A percentile compares a stretch with the other conserved stretches of the same genome.
Conservation (phyloP, 176 grass and related monocot genomes). For the Guadua angustifolia region DNA sequence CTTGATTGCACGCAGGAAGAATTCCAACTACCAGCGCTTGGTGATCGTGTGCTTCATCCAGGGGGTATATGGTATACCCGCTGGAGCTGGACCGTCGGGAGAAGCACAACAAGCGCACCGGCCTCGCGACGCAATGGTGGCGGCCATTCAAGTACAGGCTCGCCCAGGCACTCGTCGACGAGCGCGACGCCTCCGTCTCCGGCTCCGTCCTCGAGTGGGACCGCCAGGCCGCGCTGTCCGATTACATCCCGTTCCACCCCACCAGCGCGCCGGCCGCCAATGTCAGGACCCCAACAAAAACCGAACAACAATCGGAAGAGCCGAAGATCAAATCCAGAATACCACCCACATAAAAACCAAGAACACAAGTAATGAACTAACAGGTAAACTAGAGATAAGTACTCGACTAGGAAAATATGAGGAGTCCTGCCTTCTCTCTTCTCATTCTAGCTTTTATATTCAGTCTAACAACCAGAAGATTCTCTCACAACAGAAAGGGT, state of each 20-base stretch:
- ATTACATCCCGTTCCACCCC: constrained; percentile 61
- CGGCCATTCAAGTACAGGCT: constrained; percentile 76
- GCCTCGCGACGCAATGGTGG: constrained; percentile 82
- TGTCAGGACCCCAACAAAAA: too few species aligned
- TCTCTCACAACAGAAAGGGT: too few species aligned
- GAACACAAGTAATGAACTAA: too few species aligned
- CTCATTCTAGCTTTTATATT: too few species aligned
- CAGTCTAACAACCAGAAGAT: too few species aligned
- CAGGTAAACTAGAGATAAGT: too few species aligned
- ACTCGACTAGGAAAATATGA: too few species aligned
- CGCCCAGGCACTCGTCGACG: background rate
- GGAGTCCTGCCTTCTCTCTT: too few species aligned
- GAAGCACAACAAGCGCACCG: constrained; percentile 49
- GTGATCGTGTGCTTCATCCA: constrained; percentile 92
- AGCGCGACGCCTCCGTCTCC: constrained; percentile 68
- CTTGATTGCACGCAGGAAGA: constrained; percentile 62
- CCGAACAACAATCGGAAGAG: too few species aligned
- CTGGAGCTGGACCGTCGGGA: constrained; percentile 92
- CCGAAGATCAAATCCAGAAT: too few species aligned
- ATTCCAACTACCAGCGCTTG: constrained; percentile 70
- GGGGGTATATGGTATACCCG: constrained; percentile 72
- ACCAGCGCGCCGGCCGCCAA: constrained; percentile 58
- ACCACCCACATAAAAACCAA: too few species aligned
- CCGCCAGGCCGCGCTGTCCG: constrained; percentile 54
- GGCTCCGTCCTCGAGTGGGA: constrained; percentile 87